These are phyloP conservation scores for Termitomyces sp. DNA, from an alignment of 768 basidiomycete species.

Conservation along the genomic window DNA sequence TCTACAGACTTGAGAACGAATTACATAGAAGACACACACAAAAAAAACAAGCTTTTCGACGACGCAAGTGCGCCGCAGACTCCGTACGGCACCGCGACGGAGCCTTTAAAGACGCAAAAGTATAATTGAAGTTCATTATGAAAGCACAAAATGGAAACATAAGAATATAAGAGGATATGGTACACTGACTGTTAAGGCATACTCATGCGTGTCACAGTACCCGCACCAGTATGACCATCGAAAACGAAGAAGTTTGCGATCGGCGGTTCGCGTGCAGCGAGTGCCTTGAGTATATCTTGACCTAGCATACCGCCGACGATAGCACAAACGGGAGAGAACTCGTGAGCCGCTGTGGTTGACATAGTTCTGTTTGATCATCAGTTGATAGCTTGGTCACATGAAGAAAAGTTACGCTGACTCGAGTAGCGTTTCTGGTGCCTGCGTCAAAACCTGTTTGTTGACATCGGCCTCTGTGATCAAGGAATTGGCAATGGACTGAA, in stretches of 20 bases:
- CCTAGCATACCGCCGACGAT: slow-evolving; percentile 93
- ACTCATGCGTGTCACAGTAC: slow-evolving; percentile 58
- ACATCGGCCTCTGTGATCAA: slow-evolving; percentile 63
- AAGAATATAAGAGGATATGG: slow-evolving; percentile 3
- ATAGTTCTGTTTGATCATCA: slow-evolving; percentile 46
- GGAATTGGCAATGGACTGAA: slow-evolving; percentile 62
- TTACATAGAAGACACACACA: neutral
- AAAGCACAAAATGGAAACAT: neutral
- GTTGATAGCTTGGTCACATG: neutral
- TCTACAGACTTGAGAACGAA: neutral
- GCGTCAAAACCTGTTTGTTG: slow-evolving; percentile 60
- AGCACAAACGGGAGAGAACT: slow-evolving; percentile 92
- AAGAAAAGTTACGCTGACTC: slow-evolving; percentile 44
- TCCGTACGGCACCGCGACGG: slow-evolving; percentile 1
- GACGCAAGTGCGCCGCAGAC: neutral
- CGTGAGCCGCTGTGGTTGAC: slow-evolving; percentile 67
- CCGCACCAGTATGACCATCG: slow-evolving; percentile 78
- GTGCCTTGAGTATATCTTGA: slow-evolving; percentile 90
- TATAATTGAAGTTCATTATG: slow-evolving; percentile 1
- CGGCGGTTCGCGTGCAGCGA: slow-evolving; percentile 88
- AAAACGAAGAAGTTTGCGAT: slow-evolving; percentile 91
- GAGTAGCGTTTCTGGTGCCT: slow-evolving; percentile 56
- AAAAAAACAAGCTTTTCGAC: neutral
- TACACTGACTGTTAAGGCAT: slow-evolving; percentile 35
- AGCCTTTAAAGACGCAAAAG: slow-evolving; percentile 18